Conservation (phyloP, 257 asterid genomes). For the Thymus mandschuricus region DNA sequence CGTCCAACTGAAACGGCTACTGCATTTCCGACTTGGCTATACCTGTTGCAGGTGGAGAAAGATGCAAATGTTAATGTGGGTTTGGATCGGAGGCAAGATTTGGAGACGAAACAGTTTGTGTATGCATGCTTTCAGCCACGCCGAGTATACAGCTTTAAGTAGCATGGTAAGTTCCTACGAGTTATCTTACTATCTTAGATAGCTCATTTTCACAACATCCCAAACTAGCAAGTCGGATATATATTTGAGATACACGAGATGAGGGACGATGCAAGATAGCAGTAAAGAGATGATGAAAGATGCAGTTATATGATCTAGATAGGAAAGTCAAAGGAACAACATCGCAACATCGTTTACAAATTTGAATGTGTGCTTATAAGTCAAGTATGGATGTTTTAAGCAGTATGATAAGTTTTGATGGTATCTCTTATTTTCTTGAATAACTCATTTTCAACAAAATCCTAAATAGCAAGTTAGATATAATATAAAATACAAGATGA, state of each 20-base stretch:
- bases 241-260: background rate
- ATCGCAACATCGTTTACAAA: no score
- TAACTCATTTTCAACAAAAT: background rate
- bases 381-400: background rate
- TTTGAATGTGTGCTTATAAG: no score
- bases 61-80: no score
- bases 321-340: no score
- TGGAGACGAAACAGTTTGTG: no score
- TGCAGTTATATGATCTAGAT: background rate
- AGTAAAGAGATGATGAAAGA: background rate
- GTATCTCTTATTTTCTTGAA: background rate
- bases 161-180: background rate
- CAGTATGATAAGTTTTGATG: no score
- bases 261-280: slow-evolving; percentile 10
- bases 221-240: background rate
- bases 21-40: slow-evolving; percentile 57
- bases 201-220: background rate
- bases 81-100: background rate
- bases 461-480: background rate
- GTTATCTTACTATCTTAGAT: background rate
- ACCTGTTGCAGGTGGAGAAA: slow-evolving; percentile 28
- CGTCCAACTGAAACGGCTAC: slow-evolving; percentile 63
- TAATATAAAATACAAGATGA: background rate
- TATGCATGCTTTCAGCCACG: background rate
- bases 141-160: background rate